These are phyloP conservation scores for Periconia sp. DNA, from an alignment of 2,329 filamentous ascomycete species.

Conservation along the genomic window DNA sequence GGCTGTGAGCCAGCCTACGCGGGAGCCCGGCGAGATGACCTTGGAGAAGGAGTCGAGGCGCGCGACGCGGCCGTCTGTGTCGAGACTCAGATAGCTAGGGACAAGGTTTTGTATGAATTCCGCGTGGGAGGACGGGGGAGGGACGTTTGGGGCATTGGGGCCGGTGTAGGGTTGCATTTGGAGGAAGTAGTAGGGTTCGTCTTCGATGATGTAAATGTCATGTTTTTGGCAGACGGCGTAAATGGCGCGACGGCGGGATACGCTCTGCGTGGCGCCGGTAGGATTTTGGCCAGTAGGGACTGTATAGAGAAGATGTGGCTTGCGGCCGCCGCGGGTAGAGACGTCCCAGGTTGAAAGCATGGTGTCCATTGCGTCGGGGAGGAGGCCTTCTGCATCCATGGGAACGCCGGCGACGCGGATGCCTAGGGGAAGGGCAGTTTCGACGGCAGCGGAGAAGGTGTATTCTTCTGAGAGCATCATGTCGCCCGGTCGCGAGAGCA, in stretches of 20 bases:
- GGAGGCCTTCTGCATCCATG: conserved; percentile 71
- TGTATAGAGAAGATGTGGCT: conserved; percentile 73
- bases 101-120: conserved; percentile 77
- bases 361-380: conserved; percentile 66
- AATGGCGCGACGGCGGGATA: conserved; percentile 70
- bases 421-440: conserved; percentile 69
- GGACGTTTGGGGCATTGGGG: conserved; percentile 56
- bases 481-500: conserved; percentile 80
- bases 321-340: conserved; percentile 58
- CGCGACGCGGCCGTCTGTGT: conserved; percentile 85
- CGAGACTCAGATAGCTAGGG: conserved; percentile 79
- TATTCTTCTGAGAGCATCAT: conserved; percentile 87
- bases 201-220: conserved; percentile 85
- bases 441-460: conserved; percentile 80
- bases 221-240: conserved; percentile 83
- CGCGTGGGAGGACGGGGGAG: conserved; percentile 66
- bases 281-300: conserved; percentile 89
- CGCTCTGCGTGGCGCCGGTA: conserved; percentile 80
- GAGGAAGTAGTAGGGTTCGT: conserved; percentile 94
- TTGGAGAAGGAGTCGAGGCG: conserved; percentile 95
- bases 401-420: conserved; percentile 65
- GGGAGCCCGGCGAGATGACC: conserved; percentile 81
- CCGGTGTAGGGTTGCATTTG: conserved; percentile 81
- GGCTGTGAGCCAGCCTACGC: conserved; percentile 88
- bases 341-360: conserved; percentile 71